Conservation (phyloP, 2,329 filamentous ascomycete species). For the Neofusicoccum cordaticola region DNA sequence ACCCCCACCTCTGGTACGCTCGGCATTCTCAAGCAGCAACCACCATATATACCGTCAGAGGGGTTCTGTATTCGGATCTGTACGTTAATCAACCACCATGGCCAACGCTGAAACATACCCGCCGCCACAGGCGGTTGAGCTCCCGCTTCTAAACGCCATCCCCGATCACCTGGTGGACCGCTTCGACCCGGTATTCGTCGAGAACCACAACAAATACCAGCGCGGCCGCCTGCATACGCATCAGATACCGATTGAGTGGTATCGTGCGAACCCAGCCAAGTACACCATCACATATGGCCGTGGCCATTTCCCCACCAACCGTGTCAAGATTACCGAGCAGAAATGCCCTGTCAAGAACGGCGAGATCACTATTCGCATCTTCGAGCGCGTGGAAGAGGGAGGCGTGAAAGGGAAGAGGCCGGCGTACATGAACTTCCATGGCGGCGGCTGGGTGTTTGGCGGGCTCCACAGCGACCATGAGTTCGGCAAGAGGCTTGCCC, state of each 20-base stretch:
- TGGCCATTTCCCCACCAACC: slow-evolving; percentile 2
- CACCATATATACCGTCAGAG: background rate
- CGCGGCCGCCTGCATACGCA: slow-evolving; percentile 13
- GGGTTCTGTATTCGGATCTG: no score
- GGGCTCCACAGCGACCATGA: slow-evolving; percentile 35
- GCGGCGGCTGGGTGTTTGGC: slow-evolving; percentile 39
- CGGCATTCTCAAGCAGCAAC: no score
- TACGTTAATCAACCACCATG: background rate
- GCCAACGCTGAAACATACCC: slow-evolving; percentile 7
- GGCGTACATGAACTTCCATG: slow-evolving; percentile 32
- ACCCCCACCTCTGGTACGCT: background rate
- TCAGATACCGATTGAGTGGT: slow-evolving; percentile 13
- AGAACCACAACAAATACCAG: slow-evolving; percentile 12
- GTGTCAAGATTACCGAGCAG: slow-evolving; percentile 8
- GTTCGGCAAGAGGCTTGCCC: slow-evolving; percentile 30
- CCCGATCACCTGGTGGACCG: slow-evolving; percentile 1
- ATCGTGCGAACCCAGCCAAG: slow-evolving; percentile 10
- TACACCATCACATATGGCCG: slow-evolving; percentile 14
- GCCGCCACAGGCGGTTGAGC: background rate
- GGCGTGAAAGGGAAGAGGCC: background rate
- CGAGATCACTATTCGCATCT: slow-evolving; percentile 12
- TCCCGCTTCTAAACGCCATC: slow-evolving; percentile 13
- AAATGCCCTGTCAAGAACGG: slow-evolving; percentile 12
- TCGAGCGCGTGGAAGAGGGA: slow-evolving; percentile 1
- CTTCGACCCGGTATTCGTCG: slow-evolving; percentile 15